Evolutionary conservation across 495 filamentous ascomycete species (phyloP).

Genomic region (Bryoglossum gracile): DNA sequence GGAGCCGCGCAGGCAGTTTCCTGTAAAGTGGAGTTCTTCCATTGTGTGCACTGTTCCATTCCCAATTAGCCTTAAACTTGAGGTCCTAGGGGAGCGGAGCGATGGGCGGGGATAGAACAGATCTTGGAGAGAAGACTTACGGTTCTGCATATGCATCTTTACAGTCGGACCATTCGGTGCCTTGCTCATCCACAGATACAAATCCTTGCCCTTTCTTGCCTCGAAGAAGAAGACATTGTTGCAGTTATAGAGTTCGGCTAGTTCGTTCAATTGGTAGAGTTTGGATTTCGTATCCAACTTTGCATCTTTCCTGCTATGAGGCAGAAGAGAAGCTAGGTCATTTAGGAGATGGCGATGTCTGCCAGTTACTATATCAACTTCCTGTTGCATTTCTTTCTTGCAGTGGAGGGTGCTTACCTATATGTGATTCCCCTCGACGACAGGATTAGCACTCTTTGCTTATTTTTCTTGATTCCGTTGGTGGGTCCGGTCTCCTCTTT

Average conservation of each 20-base stretch:
- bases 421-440: slow-evolving; percentile 85
- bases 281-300: slow-evolving; percentile 97
- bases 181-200: slow-evolving; percentile 90
- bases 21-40: slow-evolving; percentile 92
- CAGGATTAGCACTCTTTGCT: slow-evolving; percentile 81
- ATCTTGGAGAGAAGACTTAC: too few relatives aligned
- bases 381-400: neutral
- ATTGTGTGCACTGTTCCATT: slow-evolving; percentile 69
- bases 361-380: neutral
- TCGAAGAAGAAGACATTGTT: slow-evolving; percentile 98
- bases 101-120: too few relatives aligned
- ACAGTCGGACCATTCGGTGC: slow-evolving; percentile 92
- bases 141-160: slow-evolving; percentile 73
- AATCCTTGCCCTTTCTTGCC: slow-evolving; percentile 87
- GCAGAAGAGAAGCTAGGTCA: slow-evolving; percentile 82
- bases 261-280: slow-evolving; percentile 86
- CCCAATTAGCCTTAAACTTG: too few relatives aligned
- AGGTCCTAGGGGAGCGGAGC: too few relatives aligned
- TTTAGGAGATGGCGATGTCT: slow-evolving; percentile 91
- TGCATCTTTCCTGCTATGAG: slow-evolving; percentile 86
- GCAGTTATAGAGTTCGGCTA: slow-evolving; percentile 97
- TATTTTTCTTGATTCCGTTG: slow-evolving; percentile 47
- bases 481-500: slow-evolving; percentile 37
- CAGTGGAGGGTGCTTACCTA: slow-evolving; percentile 48
- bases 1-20: slow-evolving; percentile 92